These are phyloP conservation scores for Penicillium dipodomyicola DNA, from an alignment of 495 filamentous ascomycete genomes.

Conservation along the genomic window DNA sequence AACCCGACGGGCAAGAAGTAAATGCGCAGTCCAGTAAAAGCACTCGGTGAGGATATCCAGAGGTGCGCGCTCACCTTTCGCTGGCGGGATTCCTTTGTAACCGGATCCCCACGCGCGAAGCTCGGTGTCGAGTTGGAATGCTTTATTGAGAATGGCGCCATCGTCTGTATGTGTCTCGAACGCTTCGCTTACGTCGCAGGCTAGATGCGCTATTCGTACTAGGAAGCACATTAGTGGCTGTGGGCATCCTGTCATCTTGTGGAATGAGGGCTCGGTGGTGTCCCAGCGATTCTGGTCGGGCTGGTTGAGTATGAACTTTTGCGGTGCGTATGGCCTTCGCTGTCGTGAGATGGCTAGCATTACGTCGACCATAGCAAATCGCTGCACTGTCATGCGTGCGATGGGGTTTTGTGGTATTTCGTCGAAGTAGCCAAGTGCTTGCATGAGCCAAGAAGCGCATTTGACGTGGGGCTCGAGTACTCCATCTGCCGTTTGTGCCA, in stretches of 20 bases:
- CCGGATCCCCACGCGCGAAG: slow-evolving; percentile 24
- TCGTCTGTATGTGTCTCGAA: not conserved
- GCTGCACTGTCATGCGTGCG: slow-evolving; percentile 24
- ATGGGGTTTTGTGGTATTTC: slow-evolving; percentile 18
- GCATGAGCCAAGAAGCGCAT: slow-evolving; percentile 31
- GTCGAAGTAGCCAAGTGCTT: slow-evolving; percentile 20
- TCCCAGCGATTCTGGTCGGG: slow-evolving; percentile 27
- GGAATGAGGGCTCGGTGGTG: slow-evolving; percentile 27
- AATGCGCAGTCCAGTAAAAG: slow-evolving; percentile 32
- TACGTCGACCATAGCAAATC: slow-evolving; percentile 31
- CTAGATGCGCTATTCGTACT: slow-evolving; percentile 24
- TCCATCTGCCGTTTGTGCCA: slow-evolving; percentile 28
- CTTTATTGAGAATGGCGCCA: slow-evolving; percentile 12
- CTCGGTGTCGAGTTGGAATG: slow-evolving; percentile 22
- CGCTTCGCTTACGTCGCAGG: slow-evolving; percentile 26
- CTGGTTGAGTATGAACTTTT: slow-evolving; percentile 21
- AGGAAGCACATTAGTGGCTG: slow-evolving; percentile 32
- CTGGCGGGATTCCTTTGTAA: slow-evolving; percentile 4
- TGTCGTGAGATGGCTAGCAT: slow-evolving; percentile 33
- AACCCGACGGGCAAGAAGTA: slow-evolving; percentile 29
- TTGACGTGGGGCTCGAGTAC: slow-evolving; percentile 29
- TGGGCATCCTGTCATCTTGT: slow-evolving; percentile 33
- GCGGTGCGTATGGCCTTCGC: slow-evolving; percentile 26
- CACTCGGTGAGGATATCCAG: slow-evolving; percentile 33
- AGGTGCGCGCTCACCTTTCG: slow-evolving; percentile 3